Base-by-base conservation (phyloP, 176 grass and related monocot species). In the Eremochloa ophiuroides region DNA sequence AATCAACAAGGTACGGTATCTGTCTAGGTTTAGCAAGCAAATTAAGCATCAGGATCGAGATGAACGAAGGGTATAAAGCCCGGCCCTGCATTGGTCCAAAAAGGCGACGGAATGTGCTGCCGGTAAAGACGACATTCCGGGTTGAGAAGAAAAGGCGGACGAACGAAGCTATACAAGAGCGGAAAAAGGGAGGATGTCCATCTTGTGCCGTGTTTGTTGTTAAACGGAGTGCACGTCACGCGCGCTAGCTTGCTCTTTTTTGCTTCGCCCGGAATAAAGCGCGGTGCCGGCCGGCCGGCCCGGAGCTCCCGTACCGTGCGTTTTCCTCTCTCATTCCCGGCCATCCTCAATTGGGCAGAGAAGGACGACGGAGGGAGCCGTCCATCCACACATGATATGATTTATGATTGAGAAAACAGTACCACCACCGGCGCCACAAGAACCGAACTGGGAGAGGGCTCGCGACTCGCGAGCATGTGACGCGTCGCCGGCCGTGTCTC, bases 211-310 rank as follows among this genome's bases (percentile, higher is more conserved):
- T 64, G 81, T 30, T 34, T 64, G 82, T 58, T 65, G 83, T 82
- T 63, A 56, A 85, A 89, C 83, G 66, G 50, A 82, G 87, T 58
- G 78, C 87, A 77, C 72, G 53, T 81, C 87, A 71, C 70, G 82
- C 76, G 80, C 60, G 74, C 50, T 25, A 58, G 55, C 55, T 26
- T 20, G 6, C 69, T 15, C 60, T 66, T 61, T 73, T 69, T 73
- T 75, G 8, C 10, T 26, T 27, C 41, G 2, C 6, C 58, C 47
- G 20, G 81, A 76, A 76, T 76, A 85, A 85, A 85, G 82, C 62
- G 39, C 29, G 20, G 26, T 60, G 40, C 43, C 53, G 53, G 28
- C 30, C 20, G 30, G 30, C 25, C 53, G 0, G 14, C 22, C 42
- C 40, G 67, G 67, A 39, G n/a, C 68, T 28, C 10, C 3, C 60